Base-by-base conservation (phyloP, 2,329 filamentous ascomycete genomes). In the Emmonsia crescens region DNA sequence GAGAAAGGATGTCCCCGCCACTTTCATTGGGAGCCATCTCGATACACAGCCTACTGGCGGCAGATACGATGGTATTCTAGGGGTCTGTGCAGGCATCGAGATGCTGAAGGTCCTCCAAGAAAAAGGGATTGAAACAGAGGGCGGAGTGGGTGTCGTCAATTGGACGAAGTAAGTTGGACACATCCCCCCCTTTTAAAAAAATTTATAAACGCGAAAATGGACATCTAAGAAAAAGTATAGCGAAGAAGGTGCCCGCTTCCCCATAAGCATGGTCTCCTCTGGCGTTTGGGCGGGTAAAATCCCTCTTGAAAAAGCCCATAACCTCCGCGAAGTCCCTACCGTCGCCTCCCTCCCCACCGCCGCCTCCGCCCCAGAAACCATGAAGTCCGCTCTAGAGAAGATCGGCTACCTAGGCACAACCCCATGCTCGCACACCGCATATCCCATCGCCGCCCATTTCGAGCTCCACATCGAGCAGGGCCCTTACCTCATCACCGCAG, bases 401-500 rank as follows among this genome's bases (percentile, higher is more conserved):
- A 91, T 91, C 58, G 85, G 85, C 0, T 91, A 89, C 65, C 75
- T 90, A 0, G 89, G 89, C 16, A 66, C 73, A 0, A 74, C 79
- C 0, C 79, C 81, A 9, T 82, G 83, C 27, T 84, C 79, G 60
- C 79, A 87, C 71, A 77, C 80, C 64, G 76, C 79, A 38, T 83
- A 81, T 19, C 87, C 87, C 0, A 84, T 91, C 74, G 87, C 83
- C 0, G 89, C 88, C 0, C 89, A 93, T 72, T 92, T 93, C 68
- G 89, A 93, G 72, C 79, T 94, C 10, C 89, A 94, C 70, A 93
- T 93, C 60, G 90, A 95, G 71, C 91, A 95, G 71, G 89, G 89
- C 0, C 89, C 89, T 0, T 83, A 90, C 40, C 80, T 95, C 0
- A 85, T 92, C 68, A 80, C 80, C 19, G 79, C 82, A 33, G 75